Conservation (phyloP, 2,329 filamentous ascomycete genomes). For the Ascochyta pisi region DNA sequence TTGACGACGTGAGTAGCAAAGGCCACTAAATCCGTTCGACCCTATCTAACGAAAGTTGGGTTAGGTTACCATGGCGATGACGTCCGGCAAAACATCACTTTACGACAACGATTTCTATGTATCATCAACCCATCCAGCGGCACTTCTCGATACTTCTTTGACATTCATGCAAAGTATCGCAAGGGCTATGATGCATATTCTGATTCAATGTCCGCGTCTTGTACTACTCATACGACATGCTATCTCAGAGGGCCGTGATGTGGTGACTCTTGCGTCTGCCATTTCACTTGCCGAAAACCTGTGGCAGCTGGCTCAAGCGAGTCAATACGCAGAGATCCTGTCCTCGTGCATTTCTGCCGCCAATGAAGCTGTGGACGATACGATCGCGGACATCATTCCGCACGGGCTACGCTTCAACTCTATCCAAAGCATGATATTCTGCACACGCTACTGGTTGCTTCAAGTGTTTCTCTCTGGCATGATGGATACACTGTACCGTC, state of each 20-base stretch:
- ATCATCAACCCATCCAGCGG: constrained; percentile 4
- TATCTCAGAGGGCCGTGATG: background rate
- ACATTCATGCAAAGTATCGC: background rate
- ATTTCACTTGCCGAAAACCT: background rate
- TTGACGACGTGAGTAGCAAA: constrained; percentile 6
- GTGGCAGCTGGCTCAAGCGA: background rate
- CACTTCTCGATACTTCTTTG: background rate
- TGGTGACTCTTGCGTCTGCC: background rate
- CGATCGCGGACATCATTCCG: background rate
- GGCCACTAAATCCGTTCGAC: background rate
- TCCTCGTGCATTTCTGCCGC: background rate
- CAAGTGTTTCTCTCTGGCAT: constrained; percentile 3
- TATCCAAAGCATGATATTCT: background rate
- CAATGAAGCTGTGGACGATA: background rate
- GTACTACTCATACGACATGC: background rate
- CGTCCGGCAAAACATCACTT: background rate
- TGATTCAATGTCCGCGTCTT: constrained; percentile 9
- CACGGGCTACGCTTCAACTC: background rate
- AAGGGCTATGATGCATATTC: constrained; percentile 8
- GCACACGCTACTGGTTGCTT: constrained; percentile 9
- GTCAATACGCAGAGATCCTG: background rate
- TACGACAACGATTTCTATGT: constrained; percentile 9
- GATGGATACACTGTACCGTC: constrained; percentile 2
- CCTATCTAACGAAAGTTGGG: background rate
- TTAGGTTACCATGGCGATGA: constrained; percentile 9